Evolutionary conservation across 2,329 filamentous ascomycete species (phyloP).

Genomic region (Fusarium xylarioides): DNA sequence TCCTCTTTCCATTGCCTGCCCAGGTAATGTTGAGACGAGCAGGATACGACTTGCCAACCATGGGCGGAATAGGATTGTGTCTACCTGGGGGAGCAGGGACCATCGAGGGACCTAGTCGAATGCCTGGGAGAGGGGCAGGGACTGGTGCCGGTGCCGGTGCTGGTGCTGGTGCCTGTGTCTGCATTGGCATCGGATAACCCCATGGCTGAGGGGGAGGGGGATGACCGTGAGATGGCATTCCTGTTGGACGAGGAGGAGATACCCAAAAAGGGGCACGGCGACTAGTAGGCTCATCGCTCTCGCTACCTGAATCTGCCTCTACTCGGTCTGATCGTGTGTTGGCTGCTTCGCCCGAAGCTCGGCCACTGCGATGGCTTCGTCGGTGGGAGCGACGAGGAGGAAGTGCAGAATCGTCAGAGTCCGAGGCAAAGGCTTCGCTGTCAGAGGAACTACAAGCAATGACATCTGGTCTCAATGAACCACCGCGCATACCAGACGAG

Average conservation of each 20-base stretch:
- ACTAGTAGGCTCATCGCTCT: background rate
- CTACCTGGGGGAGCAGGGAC: constrained; percentile 8
- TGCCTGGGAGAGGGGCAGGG: background rate
- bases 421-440: constrained; percentile 31
- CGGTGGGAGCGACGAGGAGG: constrained; percentile 11
- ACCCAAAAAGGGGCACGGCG: constrained; percentile 10
- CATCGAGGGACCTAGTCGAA: background rate
- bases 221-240: background rate
- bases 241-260: constrained; percentile 7
- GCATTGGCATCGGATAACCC: background rate
- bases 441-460: constrained; percentile 37
- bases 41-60: constrained; percentile 20
- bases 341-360: constrained; percentile 16
- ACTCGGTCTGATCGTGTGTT: constrained; percentile 11
- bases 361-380: constrained; percentile 22
- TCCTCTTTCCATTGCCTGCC: constrained; percentile 43
- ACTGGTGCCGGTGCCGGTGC: background rate
- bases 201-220: constrained; percentile 14
- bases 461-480: constrained; percentile 24
- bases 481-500: constrained; percentile 15
- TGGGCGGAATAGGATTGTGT: constrained; percentile 6
- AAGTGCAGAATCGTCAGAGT: constrained; percentile 36
- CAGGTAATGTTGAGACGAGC: constrained; percentile 43
- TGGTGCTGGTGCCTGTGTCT: background rate
- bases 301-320: constrained; percentile 14